Evolutionary conservation across 371 early-diverging fungal species (phyloP), one percentile per base, ranked within the genome.

Genomic region (Mucor saturninus): DNA sequence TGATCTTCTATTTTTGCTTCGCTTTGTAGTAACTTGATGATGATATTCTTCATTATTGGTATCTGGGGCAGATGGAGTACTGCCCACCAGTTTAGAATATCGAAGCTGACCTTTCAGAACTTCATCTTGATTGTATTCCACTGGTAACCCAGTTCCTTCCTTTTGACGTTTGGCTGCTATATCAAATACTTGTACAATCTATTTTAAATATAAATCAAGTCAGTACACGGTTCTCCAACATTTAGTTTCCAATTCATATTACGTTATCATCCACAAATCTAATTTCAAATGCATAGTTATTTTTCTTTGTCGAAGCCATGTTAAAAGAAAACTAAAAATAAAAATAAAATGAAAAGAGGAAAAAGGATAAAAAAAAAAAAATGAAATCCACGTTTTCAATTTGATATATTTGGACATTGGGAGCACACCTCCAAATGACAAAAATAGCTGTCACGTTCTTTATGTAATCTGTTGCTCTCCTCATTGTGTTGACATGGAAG

Each of bases 101-200:
- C 73, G 66, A 28, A 75, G 59, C 37, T 67, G 63, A n/a, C 72
- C 75, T 49, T 67, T 55, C 26, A 66, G 37, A 3, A 75, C 73
- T 28, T 75, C 73, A 9, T 75, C 71, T 49, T 67, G 65, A 35
- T 57, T 49, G 35, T 74, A 74, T 49, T 74, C 74, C 53, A 52
- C 58, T 4, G 77, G 77, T 15, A 77, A 42, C 4, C 56, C 46
- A n/a, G 49, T 26, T 32, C 52, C 54, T 51, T 53, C 42, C 35
- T 54, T 56, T 50, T 62, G 15, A 11, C 59, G 51, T 39, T 61
- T 70, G 32, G 59, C 52, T 4, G 69, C 68, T 7, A 77, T 50
- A 53, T 77, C 77, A 59, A 74, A 74, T 14, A 77, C 72, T 70
- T 77, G 77, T 30, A 77, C 77, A 43, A 62, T 53, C 77, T 77